These are phyloP conservation scores for Nicotiana benthamiana DNA, from an alignment of 257 asterid species.

Conservation along the genomic window DNA sequence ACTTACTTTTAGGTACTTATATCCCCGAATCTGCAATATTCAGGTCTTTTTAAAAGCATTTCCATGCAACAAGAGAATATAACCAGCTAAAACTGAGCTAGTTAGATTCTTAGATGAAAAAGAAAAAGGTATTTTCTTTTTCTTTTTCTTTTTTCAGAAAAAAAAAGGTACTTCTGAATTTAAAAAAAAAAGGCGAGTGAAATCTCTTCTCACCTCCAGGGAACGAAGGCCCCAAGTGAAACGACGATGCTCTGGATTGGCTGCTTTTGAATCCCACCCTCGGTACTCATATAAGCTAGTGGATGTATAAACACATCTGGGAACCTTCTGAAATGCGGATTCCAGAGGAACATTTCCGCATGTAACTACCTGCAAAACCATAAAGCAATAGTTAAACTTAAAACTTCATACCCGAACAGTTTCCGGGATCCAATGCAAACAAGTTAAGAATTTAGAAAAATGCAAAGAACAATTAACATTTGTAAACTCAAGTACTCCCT, in stretches of 20 bases:
- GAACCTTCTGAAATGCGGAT: constrained; percentile 78
- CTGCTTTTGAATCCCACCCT: constrained; percentile 75
- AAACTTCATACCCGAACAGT: neutral
- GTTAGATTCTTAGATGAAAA: no score
- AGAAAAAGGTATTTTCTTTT: no score
- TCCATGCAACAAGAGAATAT: neutral
- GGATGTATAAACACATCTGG: constrained; percentile 79
- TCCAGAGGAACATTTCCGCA: constrained; percentile 83
- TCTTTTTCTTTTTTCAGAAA: no score
- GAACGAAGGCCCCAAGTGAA: constrained; percentile 74
- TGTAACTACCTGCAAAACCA: constrained; percentile 61
- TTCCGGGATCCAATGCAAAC: neutral
- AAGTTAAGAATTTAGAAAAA: neutral
- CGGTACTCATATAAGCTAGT: constrained; percentile 71
- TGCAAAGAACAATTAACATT: neutral
- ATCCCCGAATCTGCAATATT: neutral
- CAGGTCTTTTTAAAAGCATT: neutral
- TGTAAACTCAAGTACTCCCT: neutral
- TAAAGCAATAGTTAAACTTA: constrained; percentile 9
- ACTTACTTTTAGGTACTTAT: neutral
- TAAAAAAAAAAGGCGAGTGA: neutral
- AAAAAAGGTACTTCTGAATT: neutral
- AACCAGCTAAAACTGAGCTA: neutral
- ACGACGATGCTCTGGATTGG: constrained; percentile 66
- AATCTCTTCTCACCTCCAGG: constrained; percentile 44